These are phyloP conservation scores for Flammula alnicola DNA, from an alignment of 1,284 basidiomycete species.

Conservation along the genomic window DNA sequence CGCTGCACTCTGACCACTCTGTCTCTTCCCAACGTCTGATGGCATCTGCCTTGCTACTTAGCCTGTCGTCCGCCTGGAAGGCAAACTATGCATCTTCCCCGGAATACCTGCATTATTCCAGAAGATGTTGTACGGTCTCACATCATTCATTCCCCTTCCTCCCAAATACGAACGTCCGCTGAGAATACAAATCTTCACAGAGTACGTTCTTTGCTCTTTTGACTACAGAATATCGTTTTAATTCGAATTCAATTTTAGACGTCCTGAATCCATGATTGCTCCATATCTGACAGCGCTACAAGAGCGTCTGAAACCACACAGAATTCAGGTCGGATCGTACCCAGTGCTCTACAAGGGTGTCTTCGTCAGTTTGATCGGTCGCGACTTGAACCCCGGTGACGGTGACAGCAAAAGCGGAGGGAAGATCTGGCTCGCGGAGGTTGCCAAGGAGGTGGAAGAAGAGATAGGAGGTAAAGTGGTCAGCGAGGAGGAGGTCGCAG, in stretches of 20 bases:
- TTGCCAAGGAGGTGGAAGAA: constrained; percentile 73
- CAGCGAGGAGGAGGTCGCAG: constrained; percentile 61
- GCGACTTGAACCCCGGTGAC: constrained; percentile 46
- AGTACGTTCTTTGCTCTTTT: constrained; percentile 48
- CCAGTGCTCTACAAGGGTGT: constrained; percentile 63
- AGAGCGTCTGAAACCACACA: constrained; percentile 72
- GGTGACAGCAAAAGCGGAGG: constrained; percentile 42
- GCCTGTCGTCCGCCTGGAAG: constrained; percentile 84
- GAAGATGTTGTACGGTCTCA: constrained; percentile 75
- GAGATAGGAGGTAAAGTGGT: constrained; percentile 62
- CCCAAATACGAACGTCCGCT: constrained; percentile 71
- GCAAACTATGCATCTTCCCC: constrained; percentile 88
- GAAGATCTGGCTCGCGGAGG: constrained; percentile 43
- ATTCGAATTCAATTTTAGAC: constrained; percentile 25
- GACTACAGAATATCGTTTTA: constrained; percentile 3
- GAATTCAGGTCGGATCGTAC: constrained; percentile 86
- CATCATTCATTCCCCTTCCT: constrained; percentile 77
- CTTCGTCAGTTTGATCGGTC: constrained; percentile 83
- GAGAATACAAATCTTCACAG: constrained; percentile 79
- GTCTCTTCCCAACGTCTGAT: not conserved
- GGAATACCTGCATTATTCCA: constrained; percentile 90
- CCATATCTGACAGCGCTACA: constrained; percentile 86
- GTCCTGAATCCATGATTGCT: constrained; percentile 87
- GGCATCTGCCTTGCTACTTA: constrained; percentile 29
- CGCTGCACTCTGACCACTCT: constrained; percentile 28